Conservation (phyloP, 805 yeast genomes). For the Yueomyces sinensis region DNA sequence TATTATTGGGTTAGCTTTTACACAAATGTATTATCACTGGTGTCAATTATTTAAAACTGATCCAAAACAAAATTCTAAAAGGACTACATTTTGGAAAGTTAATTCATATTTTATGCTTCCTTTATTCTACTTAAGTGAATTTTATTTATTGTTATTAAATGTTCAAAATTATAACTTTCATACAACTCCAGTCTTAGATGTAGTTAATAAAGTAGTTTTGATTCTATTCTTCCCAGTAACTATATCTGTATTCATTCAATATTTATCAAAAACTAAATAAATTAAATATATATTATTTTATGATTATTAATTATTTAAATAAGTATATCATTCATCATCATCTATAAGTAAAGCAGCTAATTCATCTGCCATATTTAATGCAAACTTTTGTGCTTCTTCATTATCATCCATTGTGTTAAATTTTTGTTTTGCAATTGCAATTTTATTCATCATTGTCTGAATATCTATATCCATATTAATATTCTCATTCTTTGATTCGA, state of each 20-base stretch:
- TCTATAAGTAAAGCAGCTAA: slow-evolving; percentile 4
- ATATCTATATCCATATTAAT: no score
- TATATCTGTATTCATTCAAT: slow-evolving; percentile 12
- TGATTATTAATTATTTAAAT: not conserved
- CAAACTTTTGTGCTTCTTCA: slow-evolving; percentile 10
- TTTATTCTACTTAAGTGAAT: slow-evolving; percentile 18
- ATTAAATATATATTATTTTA: not conserved
- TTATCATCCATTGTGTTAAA: slow-evolving; percentile 5
- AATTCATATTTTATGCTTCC: slow-evolving; percentile 14
- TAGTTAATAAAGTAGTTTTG: slow-evolving; percentile 13
- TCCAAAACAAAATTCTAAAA: slow-evolving; percentile 1
- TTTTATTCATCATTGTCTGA: no score
- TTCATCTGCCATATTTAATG: slow-evolving; percentile 15
- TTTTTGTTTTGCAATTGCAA: slow-evolving; percentile 9
- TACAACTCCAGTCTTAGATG: slow-evolving; percentile 12
- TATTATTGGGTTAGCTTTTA: slow-evolving; percentile 13
- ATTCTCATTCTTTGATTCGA: no score
- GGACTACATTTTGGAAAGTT: slow-evolving; percentile 9
- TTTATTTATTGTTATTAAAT: slow-evolving; percentile 17
- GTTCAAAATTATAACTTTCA: slow-evolving; percentile 16
- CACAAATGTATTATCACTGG: slow-evolving; percentile 20
- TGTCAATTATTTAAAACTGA: slow-evolving; percentile 14
- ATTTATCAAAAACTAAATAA: slow-evolving; percentile 1
- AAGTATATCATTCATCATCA: not conserved
- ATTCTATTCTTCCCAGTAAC: slow-evolving; percentile 17